Conservation (phyloP, 1,139 yeast species). For the Saccharomyces hybrid region DNA sequence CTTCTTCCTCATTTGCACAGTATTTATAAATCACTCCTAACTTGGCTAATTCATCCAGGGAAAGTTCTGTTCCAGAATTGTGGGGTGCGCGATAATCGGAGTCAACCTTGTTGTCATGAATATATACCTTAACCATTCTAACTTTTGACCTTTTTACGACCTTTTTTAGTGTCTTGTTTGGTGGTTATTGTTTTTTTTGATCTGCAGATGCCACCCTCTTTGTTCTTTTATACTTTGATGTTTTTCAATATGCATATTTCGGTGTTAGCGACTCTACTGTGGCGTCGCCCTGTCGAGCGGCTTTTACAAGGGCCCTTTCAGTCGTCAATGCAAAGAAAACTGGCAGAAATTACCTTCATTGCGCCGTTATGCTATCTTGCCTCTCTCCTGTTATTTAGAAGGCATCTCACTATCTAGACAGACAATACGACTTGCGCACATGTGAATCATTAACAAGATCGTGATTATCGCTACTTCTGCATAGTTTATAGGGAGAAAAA, state of each 20-base stretch:
- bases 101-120: conserved; percentile 59
- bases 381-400: background rate
- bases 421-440: background rate
- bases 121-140: conserved; percentile 43
- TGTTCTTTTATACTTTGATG: background rate
- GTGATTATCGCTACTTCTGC: background rate
- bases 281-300: background rate
- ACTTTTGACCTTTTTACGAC: no score
- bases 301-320: background rate
- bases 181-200: background rate
- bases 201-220: background rate
- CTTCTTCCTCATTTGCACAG: conserved; percentile 45
- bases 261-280: background rate
- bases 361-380: background rate
- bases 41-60: conserved; percentile 40
- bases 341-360: background rate
- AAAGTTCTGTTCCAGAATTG: conserved; percentile 56
- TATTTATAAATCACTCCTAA: conserved; percentile 68
- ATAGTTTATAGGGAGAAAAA: background rate
- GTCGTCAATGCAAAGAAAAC: background rate
- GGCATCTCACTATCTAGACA: background rate
- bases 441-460: background rate
- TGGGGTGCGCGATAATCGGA: conserved; percentile 68
- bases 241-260: background rate
- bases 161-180: background rate